Conservation (phyloP, 129 eudicot genomes). For the Smallanthus sonchifolius region DNA sequence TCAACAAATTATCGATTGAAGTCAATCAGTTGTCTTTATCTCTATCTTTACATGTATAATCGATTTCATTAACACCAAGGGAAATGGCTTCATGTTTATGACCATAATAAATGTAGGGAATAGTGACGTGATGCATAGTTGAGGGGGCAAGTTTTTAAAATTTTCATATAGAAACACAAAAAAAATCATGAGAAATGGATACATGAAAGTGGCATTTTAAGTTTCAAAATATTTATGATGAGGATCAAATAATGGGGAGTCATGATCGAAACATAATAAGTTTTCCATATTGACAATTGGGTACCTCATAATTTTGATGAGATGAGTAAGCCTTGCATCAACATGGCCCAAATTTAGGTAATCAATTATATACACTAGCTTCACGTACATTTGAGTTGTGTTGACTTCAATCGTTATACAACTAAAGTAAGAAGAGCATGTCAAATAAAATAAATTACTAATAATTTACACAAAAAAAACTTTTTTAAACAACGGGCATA, state of each 20-base stretch:
- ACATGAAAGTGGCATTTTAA: slow-evolving; percentile 30
- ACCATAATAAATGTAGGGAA: background rate
- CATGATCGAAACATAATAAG: slow-evolving; percentile 34
- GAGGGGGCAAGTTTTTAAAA: slow-evolving; percentile 9
- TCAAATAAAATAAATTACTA: background rate
- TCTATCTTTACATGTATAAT: background rate
- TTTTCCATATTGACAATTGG: slow-evolving; percentile 11
- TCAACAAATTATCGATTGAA: background rate
- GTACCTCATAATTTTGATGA: slow-evolving; percentile 21
- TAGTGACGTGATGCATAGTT: background rate
- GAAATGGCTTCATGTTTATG: background rate
- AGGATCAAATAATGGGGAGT: slow-evolving; percentile 37
- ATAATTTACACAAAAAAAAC: no score
- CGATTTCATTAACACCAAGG: background rate
- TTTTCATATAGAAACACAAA: slow-evolving; percentile 9
- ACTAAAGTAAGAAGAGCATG: background rate
- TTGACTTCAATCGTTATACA: background rate
- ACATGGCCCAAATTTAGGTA: slow-evolving; percentile 33
- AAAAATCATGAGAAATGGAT: slow-evolving; percentile 29
- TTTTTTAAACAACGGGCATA: no score
- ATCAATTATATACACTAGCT: slow-evolving; percentile 14
- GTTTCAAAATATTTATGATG: slow-evolving; percentile 35
- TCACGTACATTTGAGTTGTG: background rate
- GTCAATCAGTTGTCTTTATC: background rate
- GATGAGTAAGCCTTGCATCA: slow-evolving; percentile 38